These are phyloP conservation scores for Simplicillium aogashimaense DNA, from an alignment of 2,329 filamentous ascomycete species.

Conservation along the genomic window DNA sequence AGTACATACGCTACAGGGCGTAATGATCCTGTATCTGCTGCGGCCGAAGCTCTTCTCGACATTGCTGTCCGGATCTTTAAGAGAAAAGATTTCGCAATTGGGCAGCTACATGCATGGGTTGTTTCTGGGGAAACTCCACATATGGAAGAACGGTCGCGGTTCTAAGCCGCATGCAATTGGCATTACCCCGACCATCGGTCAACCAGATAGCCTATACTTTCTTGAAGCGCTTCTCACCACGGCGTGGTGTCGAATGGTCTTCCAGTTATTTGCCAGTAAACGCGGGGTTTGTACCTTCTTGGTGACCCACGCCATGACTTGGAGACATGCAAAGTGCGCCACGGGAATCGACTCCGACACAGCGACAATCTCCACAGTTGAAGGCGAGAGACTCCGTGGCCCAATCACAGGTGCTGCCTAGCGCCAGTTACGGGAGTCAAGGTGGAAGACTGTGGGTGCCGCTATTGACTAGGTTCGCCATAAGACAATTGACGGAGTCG, in stretches of 20 bases:
- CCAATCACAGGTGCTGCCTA: no score
- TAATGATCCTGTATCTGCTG: conserved; percentile 4
- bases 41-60: conserved; percentile 1
- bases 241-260: not conserved
- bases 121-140: conserved; percentile 2
- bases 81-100: not conserved
- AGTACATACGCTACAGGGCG: conserved; percentile 17
- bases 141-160: not conserved
- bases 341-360: conserved; percentile 9
- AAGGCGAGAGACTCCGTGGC: no score
- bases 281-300: not conserved
- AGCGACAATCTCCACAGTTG: not conserved
- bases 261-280: not conserved
- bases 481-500: not conserved
- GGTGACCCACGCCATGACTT: conserved; percentile 4
- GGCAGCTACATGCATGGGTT: not conserved
- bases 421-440: no score
- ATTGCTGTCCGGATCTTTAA: not conserved
- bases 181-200: no score
- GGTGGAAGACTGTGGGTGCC: no score
- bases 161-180: no score
- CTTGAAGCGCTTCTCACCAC: not conserved
- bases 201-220: not conserved
- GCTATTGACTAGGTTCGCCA: not conserved
- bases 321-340: not conserved